Evolutionary conservation across 805 yeast genomes (phyloP), one percentile per base, ranked within the genome.

Genomic region (Clavispora vitiphila): DNA sequence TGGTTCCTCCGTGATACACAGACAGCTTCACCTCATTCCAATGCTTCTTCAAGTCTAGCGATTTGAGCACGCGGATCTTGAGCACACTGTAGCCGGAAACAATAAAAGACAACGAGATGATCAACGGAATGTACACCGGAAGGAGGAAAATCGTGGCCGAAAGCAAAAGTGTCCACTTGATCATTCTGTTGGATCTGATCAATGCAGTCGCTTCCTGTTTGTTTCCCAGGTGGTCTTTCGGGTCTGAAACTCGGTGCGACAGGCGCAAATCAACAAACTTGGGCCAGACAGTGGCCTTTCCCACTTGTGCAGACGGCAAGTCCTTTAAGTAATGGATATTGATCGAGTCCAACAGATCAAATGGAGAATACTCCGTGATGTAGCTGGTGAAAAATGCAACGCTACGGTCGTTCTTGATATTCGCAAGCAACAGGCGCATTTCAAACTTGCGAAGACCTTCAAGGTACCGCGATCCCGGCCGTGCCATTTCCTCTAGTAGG

Each of bases 351-450:
- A 77, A 74, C 37, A 67, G 64, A 26, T 80, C 80, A 57, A 88
- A 89, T 1, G 96, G 96, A 41, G 86, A 79, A 45, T 72, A 75
- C 23, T 80, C 72, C 3, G 91, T 72, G 43, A 91, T 83, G 60
- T 71, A 89, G 0, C 95, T 73, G 0, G 97, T 87, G 64, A 80
- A 86, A 60, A 88, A 91, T 12, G 91, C 83, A 7, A 90, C 98
- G 0, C 95, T 78, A 44, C 96, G 71, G 61, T 90, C 98, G 56
- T 86, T 81, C 42, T 80, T 72, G 19, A 83, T 74, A 62, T 91
- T 90, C 8, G 96, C 89, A 42, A 88, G 67, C 2, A 80, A 58
- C 3, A 77, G 65, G 40, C 83, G 72, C 41, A 74, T 70, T 45
- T 78, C 64, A 58, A 90, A 90, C 43, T 52, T 55, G 9, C 55